A percentile compares a stretch with the other conserved stretches of the same genome.
Conservation (phyloP, 2,329 filamentous ascomycete species). For the Trichoderma oligosporum region DNA sequence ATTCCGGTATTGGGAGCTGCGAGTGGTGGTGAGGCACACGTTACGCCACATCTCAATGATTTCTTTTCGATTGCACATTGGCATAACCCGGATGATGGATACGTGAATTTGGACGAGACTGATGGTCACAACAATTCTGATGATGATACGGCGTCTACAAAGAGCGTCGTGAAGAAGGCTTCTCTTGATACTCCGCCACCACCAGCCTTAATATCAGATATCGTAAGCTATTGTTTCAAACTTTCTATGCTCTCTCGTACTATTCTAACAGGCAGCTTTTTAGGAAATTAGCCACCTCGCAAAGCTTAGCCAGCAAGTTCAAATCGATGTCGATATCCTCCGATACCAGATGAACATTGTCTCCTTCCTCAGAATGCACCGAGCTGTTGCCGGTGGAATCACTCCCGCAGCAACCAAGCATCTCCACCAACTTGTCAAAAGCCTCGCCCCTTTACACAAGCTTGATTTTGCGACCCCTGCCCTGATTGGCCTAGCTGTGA, state of each 20-base stretch:
- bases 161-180: slow-evolving; percentile 45
- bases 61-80: slow-evolving; percentile 85
- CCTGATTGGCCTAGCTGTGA: slow-evolving; percentile 74
- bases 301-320: slow-evolving; percentile 54
- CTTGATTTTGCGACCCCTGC: slow-evolving; percentile 80
- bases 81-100: slow-evolving; percentile 69
- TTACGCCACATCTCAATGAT: slow-evolving; percentile 66
- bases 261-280: slow-evolving; percentile 22
- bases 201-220: slow-evolving; percentile 40
- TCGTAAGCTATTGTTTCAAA: slow-evolving; percentile 34
- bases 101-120: slow-evolving; percentile 69
- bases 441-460: slow-evolving; percentile 76
- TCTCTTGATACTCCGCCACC: slow-evolving; percentile 22
- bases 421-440: slow-evolving; percentile 64
- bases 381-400: slow-evolving; percentile 75
- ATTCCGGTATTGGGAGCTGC: slow-evolving; percentile 62
- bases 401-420: slow-evolving; percentile 75
- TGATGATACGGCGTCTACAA: slow-evolving; percentile 36
- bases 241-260: background rate
- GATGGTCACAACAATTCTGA: slow-evolving; percentile 28
- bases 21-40: slow-evolving; percentile 44
- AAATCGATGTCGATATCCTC: slow-evolving; percentile 69
- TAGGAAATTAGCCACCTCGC: slow-evolving; percentile 59
- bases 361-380: slow-evolving; percentile 81
- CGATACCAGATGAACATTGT: slow-evolving; percentile 86